A percentile compares a stretch with the other conserved stretches of the same genome.
Evolutionary conservation across 2,329 filamentous ascomycete species (phyloP).

Genomic region (Claviceps citrina): DNA sequence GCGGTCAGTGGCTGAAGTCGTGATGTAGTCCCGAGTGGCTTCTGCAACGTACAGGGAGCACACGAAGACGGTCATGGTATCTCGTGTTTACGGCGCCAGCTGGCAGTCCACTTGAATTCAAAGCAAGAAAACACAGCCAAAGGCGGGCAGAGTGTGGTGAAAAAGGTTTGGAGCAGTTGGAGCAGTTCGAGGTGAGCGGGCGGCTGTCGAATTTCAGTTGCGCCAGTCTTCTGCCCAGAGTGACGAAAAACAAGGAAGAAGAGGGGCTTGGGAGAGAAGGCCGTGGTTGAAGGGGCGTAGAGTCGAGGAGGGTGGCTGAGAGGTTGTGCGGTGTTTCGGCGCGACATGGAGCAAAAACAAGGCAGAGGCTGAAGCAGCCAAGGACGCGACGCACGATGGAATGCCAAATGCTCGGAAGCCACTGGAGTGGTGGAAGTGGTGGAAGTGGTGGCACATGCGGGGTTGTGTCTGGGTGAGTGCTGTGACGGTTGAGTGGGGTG

Average conservation of each 20-base stretch:
- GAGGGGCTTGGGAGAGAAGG: not conserved
- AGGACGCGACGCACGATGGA: not conserved
- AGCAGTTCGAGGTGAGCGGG: not conserved
- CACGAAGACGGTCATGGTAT: constrained; percentile 27
- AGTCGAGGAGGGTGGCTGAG: not conserved
- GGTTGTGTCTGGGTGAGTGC: not conserved
- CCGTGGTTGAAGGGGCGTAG: not conserved
- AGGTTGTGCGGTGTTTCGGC: not conserved
- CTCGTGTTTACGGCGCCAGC: not conserved
- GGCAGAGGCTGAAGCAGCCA: not conserved
- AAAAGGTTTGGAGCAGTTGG: not conserved
- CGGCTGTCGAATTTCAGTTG: not conserved
- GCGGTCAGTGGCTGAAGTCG: not conserved
- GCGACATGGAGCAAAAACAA: not conserved
- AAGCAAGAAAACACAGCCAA: not conserved
- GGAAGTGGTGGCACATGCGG: not conserved
- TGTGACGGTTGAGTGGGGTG: too few relatives aligned
- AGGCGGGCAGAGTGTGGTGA: not conserved
- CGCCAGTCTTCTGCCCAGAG: not conserved
- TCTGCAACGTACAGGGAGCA: constrained; percentile 22
- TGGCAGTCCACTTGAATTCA: not conserved
- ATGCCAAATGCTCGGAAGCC: not conserved
- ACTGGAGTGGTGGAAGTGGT: too few relatives aligned
- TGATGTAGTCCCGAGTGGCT: too few relatives aligned
- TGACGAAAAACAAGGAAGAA: not conserved